phyloP scores from a whole-genome alignment of 805 yeast genomes.

The Komagataella mondaviorum region DNA sequence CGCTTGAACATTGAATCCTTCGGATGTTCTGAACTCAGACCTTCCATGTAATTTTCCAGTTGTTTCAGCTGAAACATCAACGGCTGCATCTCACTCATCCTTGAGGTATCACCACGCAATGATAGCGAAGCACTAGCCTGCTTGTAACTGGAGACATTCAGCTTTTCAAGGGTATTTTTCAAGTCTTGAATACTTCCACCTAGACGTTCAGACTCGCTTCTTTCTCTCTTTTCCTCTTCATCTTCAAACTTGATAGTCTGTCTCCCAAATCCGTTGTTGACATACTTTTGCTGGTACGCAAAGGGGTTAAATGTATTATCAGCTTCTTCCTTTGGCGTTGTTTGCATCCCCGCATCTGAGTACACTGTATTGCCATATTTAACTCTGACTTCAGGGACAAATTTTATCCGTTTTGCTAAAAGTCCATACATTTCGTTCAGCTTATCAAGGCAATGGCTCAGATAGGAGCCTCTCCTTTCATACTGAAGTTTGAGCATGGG shows the following conservation, averaged over 20 bases:
- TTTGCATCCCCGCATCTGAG: constrained; percentile 20
- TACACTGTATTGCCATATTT: constrained; percentile 24
- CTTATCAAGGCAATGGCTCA: constrained; percentile 13
- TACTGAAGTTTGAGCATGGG: constrained; percentile 26
- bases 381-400: constrained; percentile 26
- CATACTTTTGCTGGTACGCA: neutral
- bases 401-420: constrained; percentile 13
- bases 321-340: constrained; percentile 9
- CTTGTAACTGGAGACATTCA: constrained; percentile 13
- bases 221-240: constrained; percentile 6
- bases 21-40: constrained; percentile 20
- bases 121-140: constrained; percentile 3
- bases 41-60: constrained; percentile 16
- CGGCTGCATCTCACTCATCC: constrained; percentile 9
- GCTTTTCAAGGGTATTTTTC: constrained; percentile 13
- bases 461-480: constrained; percentile 23
- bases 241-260: constrained; percentile 12
- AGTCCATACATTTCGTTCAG: constrained; percentile 14
- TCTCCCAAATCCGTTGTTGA: constrained; percentile 1
- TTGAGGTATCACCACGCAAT: neutral
- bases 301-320: neutral
- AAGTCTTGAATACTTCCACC: constrained; percentile 15
- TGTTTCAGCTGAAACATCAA: constrained; percentile 17
- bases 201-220: constrained; percentile 6
- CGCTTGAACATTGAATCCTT: constrained; percentile 17